Evolutionary conservation across 345 rosid genomes (phyloP).

Genomic region (Aquilaria yunnanensis): DNA sequence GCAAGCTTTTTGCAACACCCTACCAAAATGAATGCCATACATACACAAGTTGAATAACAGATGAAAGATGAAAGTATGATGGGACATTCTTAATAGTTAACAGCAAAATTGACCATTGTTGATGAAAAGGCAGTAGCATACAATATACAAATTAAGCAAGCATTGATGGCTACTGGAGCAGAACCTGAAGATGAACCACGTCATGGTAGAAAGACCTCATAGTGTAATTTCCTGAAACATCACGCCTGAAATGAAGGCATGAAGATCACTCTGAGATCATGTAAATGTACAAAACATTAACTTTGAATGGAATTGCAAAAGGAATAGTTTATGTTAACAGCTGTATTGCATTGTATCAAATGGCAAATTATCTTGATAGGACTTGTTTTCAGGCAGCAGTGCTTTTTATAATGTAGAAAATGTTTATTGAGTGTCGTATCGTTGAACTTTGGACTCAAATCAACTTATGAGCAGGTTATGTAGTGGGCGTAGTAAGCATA

Average conservation of each 20-base stretch:
- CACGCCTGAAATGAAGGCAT: conserved; percentile 50
- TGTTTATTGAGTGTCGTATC: no score
- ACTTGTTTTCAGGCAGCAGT: no score
- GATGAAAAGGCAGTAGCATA: not conserved
- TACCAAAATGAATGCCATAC: conserved; percentile 12
- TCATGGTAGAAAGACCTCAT: conserved; percentile 64
- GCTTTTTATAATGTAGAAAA: no score
- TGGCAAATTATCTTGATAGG: no score
- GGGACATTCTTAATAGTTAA: not conserved
- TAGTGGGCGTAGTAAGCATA: no score
- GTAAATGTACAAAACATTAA: no score
- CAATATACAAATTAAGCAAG: not conserved
- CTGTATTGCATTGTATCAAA: no score
- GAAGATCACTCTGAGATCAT: no score
- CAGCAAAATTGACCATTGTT: not conserved
- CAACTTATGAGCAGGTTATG: no score
- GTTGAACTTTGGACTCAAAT: no score
- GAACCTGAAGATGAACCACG: conserved; percentile 69
- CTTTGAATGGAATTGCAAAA: no score
- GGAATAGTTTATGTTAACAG: no score
- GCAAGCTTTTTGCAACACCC: conserved; percentile 58
- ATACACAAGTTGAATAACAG: not conserved
- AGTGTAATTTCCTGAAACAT: conserved; percentile 49
- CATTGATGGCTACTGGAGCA: conserved; percentile 4
- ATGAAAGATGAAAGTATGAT: not conserved